phyloP scores from a whole-genome alignment of 176 grass and related monocot species.

The Rhynchospora breviuscula region DNA sequence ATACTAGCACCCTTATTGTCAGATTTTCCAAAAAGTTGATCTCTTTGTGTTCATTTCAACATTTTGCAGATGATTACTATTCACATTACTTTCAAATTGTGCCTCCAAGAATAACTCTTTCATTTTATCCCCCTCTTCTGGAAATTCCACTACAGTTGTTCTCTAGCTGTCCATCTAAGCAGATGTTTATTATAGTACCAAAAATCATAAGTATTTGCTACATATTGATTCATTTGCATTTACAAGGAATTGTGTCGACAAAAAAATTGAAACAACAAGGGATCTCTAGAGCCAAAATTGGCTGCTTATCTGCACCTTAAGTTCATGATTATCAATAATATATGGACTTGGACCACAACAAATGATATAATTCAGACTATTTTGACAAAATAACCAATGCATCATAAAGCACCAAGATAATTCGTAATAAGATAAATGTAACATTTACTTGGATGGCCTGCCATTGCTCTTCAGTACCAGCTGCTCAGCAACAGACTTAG shows the following conservation, averaged over 20 bases:
- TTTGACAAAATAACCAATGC: neutral
- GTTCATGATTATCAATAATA: neutral
- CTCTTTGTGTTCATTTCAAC: neutral
- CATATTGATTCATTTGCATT: neutral
- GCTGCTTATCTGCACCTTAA: neutral
- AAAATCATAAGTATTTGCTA: neutral
- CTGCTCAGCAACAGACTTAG: conserved; percentile 83
- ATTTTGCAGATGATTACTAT: neutral
- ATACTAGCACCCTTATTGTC: neutral
- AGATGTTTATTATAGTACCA: neutral
- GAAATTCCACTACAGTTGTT: neutral
- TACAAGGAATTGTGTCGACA: neutral
- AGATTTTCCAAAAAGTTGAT: neutral
- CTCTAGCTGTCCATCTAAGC: neutral
- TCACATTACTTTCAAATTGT: neutral
- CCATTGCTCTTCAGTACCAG: conserved; percentile 81
- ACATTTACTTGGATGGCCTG: conserved; percentile 60
- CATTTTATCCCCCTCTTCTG: neutral
- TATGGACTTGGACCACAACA: neutral
- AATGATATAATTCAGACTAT: neutral
- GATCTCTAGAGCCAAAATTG: neutral
- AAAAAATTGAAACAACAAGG: neutral
- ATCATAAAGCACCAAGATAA: neutral
- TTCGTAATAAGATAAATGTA: neutral
- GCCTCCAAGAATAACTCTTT: neutral